Evolutionary conservation across 306 rosid genomes (phyloP).

Genomic region (Cucurbita moschata): DNA sequence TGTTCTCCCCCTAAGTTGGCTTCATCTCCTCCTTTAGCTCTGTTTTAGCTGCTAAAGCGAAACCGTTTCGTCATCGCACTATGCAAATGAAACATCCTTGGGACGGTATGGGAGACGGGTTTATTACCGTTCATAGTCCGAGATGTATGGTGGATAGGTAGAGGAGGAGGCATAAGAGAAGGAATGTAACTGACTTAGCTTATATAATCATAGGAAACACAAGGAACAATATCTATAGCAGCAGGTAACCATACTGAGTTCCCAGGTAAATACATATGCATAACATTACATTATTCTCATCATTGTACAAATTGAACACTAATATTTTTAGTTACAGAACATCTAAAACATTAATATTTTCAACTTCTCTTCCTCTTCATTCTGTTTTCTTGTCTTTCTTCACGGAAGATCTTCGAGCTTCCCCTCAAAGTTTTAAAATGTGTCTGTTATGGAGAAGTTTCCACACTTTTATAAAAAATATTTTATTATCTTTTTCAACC

Average conservation of each 20-base stretch:
- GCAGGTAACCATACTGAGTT: background rate
- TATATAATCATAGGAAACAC: background rate
- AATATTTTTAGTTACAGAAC: background rate
- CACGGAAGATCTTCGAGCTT: too few species aligned
- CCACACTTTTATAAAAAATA: too few species aligned
- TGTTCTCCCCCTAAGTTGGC: background rate
- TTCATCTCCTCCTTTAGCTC: background rate
- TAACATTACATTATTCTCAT: background rate
- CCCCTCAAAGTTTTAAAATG: too few species aligned
- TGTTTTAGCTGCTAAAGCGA: background rate
- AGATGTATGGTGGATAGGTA: background rate
- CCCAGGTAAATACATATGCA: background rate
- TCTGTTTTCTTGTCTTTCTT: background rate
- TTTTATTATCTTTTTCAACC: too few species aligned
- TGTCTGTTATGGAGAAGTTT: too few species aligned
- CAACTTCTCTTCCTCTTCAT: background rate
- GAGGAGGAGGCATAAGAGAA: background rate
- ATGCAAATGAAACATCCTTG: background rate
- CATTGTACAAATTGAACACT: conserved; percentile 2
- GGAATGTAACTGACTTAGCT: background rate
- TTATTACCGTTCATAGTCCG: background rate
- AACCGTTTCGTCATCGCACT: background rate
- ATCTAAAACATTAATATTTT: background rate
- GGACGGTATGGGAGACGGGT: background rate
- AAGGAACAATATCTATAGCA: background rate